Percentiles rank a stretch among this genome's conserved stretches.
Conservation (phyloP, 179 eudicot species). For the Beta macrorhiza region DNA sequence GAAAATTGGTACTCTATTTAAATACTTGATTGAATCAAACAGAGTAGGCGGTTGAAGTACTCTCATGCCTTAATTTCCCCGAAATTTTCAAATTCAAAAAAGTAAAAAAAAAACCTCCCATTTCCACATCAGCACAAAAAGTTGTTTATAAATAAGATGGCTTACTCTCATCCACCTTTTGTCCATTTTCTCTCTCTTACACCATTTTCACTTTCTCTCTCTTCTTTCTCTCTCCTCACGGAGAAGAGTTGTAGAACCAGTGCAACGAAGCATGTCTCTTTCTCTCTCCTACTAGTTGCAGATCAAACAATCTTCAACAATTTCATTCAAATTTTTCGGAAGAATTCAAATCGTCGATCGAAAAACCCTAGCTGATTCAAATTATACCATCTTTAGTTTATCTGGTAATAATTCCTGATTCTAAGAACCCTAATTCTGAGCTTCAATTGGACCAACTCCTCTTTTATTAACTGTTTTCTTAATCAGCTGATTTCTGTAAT, state of each 20-base stretch:
- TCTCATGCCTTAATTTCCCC: too few species aligned
- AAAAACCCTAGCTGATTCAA: background rate
- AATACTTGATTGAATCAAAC: too few species aligned
- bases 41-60: too few species aligned
- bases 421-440: background rate
- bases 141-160: conserved; percentile 7
- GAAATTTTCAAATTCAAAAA: background rate
- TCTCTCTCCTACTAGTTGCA: too few species aligned
- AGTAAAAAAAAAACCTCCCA: background rate
- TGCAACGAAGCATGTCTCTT: background rate
- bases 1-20: too few species aligned
- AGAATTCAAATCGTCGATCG: background rate
- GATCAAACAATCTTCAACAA: background rate
- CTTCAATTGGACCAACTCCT: too few species aligned
- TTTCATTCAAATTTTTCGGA: too few species aligned
- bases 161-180: conserved; percentile 17
- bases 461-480: too few species aligned
- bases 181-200: background rate
- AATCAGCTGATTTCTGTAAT: background rate
- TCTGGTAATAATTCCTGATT: conserved; percentile 4
- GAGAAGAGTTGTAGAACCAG: background rate
- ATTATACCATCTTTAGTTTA: background rate
- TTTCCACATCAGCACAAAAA: conserved; percentile 23
- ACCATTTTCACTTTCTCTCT: conserved; percentile 14
- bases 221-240: background rate